Conservation (phyloP, 371 early-diverging fungal species). For the Blastocladiella emersonii region DNA sequence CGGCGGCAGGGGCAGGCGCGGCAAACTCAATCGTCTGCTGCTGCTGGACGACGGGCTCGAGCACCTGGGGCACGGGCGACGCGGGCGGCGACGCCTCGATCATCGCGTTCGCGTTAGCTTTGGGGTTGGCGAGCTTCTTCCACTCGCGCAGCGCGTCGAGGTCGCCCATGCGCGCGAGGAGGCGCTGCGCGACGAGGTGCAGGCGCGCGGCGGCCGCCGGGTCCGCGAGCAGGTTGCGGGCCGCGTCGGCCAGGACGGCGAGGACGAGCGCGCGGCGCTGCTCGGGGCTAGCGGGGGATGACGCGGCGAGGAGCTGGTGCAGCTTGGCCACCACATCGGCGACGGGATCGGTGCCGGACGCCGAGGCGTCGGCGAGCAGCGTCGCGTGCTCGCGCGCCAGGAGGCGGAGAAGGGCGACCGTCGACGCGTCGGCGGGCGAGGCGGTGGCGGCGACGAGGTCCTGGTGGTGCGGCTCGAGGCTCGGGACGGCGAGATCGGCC, state of each 20-base stretch:
- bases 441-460: not conserved
- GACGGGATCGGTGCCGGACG: not conserved
- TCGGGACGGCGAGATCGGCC: not conserved
- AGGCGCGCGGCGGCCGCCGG: not conserved
- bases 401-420: not conserved
- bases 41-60: no score
- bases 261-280: not conserved
- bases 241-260: not conserved
- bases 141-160: constrained; percentile 2
- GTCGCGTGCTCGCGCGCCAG: not conserved
- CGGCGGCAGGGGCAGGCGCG: no score
- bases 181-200: not conserved
- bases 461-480: not conserved
- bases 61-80: not conserved
- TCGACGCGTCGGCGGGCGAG: not conserved
- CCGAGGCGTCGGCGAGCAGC: no score
- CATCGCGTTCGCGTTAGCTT: no score
- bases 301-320: not conserved
- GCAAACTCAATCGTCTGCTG: no score
- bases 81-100: not conserved
- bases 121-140: not conserved
- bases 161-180: not conserved
- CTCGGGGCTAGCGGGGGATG: not conserved
- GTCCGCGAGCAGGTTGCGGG: not conserved
- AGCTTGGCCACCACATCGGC: not conserved